Base-by-base conservation (phyloP, 257 asterid species). In the Scutellaria galericulata region DNA sequence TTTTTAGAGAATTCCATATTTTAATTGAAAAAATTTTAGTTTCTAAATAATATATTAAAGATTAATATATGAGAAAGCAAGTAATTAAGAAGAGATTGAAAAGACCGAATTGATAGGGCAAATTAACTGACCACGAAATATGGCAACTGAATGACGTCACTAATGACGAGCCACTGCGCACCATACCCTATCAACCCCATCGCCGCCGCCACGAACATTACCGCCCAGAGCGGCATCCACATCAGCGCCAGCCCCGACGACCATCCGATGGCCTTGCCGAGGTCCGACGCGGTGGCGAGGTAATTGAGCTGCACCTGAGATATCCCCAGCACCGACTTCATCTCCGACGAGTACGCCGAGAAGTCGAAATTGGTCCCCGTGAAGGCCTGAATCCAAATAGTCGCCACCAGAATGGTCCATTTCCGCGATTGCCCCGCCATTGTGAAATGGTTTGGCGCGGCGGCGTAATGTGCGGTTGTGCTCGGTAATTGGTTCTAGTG, bases 121-220 rank as follows among this genome's bases (percentile, higher is more conserved):
- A n/a, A 47, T 42, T n/a, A 68, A 86, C 96, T 84, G 54, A 93
- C 98, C 97, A 68, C 87, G 54, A 83, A 89, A 84, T 90, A 90
- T 12, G 98, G 98, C 83, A 90, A 64, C 6, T 82, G 5, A 60
- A 90, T 78, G 57, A 83, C 70, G 63, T 80, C 22, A 5, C 44
- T 77, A 5, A 93, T 73, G 14, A 90, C 83, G 46, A 93, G 96
- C 97, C 97, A 93, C 66, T 93, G 98, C 9, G 77, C 77, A 9
- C 98, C 98, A 59, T 93, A 93, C 13, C 98, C 96, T 12, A 86
- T 59, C 8, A 93, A 27, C 1, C 98, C 98, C 97, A 93, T 89
- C 53, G 40, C 75, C 68, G 96, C 96, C 35, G 97, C 96, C 11
- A 77, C 56, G 78, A 90, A 86, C 90, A 90, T 80, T 60, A 87